phyloP scores from a whole-genome alignment of 148 eudicot genomes.

The Fagopyrum tataricum region DNA sequence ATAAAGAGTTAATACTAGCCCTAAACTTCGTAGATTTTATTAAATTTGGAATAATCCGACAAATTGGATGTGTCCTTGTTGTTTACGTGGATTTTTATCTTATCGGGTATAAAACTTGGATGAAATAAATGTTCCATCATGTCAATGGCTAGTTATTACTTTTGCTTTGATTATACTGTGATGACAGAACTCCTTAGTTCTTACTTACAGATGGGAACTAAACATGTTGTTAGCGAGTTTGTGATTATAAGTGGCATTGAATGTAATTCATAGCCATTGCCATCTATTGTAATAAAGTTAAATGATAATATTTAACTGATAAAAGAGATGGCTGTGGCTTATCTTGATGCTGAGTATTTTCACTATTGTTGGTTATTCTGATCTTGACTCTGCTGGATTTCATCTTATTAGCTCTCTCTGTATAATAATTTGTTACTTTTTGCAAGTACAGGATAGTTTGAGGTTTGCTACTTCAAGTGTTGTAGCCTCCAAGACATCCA shows the following conservation, averaged over 20 bases:
- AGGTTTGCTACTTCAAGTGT: constrained; percentile 78
- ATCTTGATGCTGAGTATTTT: neutral
- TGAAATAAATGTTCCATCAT: neutral
- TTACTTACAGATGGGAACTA: too few relatives aligned
- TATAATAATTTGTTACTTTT: constrained; percentile 7
- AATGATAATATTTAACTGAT: neutral
- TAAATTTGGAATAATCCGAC: neutral
- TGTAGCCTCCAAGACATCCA: constrained; percentile 48
- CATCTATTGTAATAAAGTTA: neutral
- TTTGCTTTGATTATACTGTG: neutral
- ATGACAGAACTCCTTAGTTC: neutral
- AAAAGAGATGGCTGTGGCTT: neutral
- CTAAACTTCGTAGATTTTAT: neutral
- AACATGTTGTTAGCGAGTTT: too few relatives aligned
- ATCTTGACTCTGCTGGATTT: neutral
- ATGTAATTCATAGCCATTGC: neutral
- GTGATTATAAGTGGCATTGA: neutral
- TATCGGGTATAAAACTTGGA: neutral
- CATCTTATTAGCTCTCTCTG: neutral
- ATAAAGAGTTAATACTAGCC: neutral
- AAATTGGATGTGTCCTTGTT: neutral
- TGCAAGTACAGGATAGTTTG: constrained; percentile 41
- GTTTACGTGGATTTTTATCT: neutral
- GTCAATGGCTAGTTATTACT: neutral
- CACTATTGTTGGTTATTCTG: neutral